Evolutionary conservation across 768 basidiomycete genomes (phyloP), one percentile per base, ranked within the genome.

Genomic region (Suillus brevipes): DNA sequence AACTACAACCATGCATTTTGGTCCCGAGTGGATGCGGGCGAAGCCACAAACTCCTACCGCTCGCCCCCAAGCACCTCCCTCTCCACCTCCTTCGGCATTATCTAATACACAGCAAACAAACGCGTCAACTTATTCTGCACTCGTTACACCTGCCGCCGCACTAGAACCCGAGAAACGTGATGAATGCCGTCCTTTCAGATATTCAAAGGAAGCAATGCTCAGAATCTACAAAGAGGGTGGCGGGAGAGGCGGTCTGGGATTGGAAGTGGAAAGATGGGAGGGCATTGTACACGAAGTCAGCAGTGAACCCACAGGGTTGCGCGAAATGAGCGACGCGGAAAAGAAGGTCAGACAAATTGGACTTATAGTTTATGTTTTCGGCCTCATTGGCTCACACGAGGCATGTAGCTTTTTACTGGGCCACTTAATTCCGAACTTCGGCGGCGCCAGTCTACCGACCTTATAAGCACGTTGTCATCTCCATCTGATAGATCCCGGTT

Each of bases 11-110:
- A 90, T 94, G 87, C 92, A 94, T 76, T 94, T 94, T 82, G 92
- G 91, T 72, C 92, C 92, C 56, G 92, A 94, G 79, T 94, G 92
- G 92, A 94, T 94, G 92, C 87, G 92, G 72, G 85, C 88, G 69
- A 93, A 93, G 80, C 86, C 85, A 67, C 85, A 86, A 64, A 77
- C 83, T 55, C 75, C 83, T 53, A 25, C 50, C 16, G 73, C 83
- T 66, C 86, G 83, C 72, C 77, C 81, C 50, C 87, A 82, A 67
- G 81, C 75, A 60, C 84, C 85, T 59, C 83, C 90, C 18, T 83
- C 90, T 2, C 85, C 89, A 31, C 89, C 89, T 36, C 85, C 84
- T 45, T 64, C 65, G 73, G 34, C 68, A 75, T 38, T 75, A 75
- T 69, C 74, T 73, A 64, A 77, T 76, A 62, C 77, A 77, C 61